These are phyloP conservation scores for Aspergillus panamensis DNA, from an alignment of 495 filamentous ascomycete genomes.

Conservation along the genomic window DNA sequence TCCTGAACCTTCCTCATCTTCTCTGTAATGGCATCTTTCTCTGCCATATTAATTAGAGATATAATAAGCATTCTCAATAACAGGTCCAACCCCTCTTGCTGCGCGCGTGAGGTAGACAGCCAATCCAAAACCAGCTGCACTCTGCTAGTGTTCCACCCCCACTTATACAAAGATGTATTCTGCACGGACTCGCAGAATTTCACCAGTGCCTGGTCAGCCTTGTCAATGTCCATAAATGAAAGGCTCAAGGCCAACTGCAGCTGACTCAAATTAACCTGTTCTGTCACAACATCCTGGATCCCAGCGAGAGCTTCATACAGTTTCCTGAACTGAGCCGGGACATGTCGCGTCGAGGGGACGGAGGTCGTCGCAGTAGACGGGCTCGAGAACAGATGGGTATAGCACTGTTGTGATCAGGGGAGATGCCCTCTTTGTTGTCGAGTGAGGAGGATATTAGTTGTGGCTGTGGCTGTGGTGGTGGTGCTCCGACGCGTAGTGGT, in stretches of 20 bases:
- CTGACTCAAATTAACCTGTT: conserved; percentile 69
- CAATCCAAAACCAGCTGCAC: conserved; percentile 63
- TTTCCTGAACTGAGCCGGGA: conserved; percentile 40
- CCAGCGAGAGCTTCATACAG: conserved; percentile 60
- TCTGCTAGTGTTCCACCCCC: conserved; percentile 68
- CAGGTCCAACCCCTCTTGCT: conserved; percentile 50
- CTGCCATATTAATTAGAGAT: conserved; percentile 60
- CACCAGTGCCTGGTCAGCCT: conserved; percentile 55
- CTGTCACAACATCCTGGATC: conserved; percentile 58
- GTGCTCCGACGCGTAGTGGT: conserved; percentile 26
- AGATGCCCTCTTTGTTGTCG: conserved; percentile 7
- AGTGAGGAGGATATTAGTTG: background rate
- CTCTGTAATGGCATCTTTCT: conserved; percentile 48
- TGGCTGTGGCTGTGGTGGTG: conserved; percentile 6
- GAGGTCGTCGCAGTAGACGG: conserved; percentile 25
- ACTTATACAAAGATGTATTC: conserved; percentile 67
- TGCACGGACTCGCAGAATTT: conserved; percentile 63
- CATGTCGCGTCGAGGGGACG: conserved; percentile 27
- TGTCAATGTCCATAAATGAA: conserved; percentile 52
- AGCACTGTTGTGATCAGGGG: conserved; percentile 2
- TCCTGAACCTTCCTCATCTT: conserved; percentile 41
- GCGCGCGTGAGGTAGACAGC: conserved; percentile 52
- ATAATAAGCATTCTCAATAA: conserved; percentile 61
- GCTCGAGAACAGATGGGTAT: background rate
- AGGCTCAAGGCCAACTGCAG: conserved; percentile 71